Evolutionary conservation across 495 filamentous ascomycete genomes (phyloP).

Genomic region (Aspergillus biplanus): DNA sequence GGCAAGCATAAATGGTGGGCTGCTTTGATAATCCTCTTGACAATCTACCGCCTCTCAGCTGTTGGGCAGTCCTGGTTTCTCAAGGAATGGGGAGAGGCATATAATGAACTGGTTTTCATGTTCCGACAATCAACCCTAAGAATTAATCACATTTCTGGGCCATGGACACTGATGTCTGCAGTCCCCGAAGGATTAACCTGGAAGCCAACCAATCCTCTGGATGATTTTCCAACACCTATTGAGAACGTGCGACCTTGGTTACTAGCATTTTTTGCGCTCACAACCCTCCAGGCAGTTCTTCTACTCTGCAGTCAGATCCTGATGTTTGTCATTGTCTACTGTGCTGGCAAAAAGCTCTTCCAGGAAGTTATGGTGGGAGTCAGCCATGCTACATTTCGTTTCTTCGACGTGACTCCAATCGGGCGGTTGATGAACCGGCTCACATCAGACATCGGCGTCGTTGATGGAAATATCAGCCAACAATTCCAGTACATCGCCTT

Average conservation of each 20-base stretch:
- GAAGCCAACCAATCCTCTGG: slow-evolving; percentile 44
- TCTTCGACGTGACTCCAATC: slow-evolving; percentile 83
- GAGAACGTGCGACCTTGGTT: slow-evolving; percentile 76
- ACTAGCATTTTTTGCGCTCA: slow-evolving; percentile 63
- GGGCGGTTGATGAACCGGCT: slow-evolving; percentile 86
- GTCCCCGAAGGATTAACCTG: slow-evolving; percentile 26
- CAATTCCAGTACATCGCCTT: slow-evolving; percentile 70
- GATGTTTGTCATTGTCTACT: slow-evolving; percentile 73
- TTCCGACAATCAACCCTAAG: slow-evolving; percentile 15
- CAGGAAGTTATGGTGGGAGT: slow-evolving; percentile 67
- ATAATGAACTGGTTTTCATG: slow-evolving; percentile 42
- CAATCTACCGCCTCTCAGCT: slow-evolving; percentile 60
- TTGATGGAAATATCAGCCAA: slow-evolving; percentile 76
- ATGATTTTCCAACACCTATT: slow-evolving; percentile 65
- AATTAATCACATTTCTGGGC: not conserved
- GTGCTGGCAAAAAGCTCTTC: slow-evolving; percentile 74
- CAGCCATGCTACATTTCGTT: slow-evolving; percentile 79
- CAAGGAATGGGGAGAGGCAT: slow-evolving; percentile 83
- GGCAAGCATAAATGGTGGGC: slow-evolving; percentile 74
- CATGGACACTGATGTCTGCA: slow-evolving; percentile 7
- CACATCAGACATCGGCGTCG: slow-evolving; percentile 80
- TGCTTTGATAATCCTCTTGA: slow-evolving; percentile 58
- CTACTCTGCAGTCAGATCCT: slow-evolving; percentile 58
- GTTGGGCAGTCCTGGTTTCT: slow-evolving; percentile 77
- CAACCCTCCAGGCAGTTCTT: slow-evolving; percentile 57